Evolutionary conservation across 2,329 filamentous ascomycete species (phyloP).

Genomic region (Knufia petricola): DNA sequence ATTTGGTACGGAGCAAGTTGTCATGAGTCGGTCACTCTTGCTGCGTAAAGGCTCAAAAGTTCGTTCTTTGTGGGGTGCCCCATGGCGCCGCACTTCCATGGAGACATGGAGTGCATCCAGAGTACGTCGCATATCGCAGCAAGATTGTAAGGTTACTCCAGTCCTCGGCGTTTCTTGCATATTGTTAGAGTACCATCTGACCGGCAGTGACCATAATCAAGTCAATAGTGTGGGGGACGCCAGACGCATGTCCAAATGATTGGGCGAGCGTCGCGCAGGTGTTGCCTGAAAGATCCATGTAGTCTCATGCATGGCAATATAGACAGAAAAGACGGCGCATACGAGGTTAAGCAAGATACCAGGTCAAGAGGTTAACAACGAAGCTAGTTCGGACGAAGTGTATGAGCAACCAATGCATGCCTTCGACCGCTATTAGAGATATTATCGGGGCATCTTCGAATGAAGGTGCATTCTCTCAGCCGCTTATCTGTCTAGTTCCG

Average conservation of each 20-base stretch:
- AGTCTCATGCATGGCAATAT: not conserved
- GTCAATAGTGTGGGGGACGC: not conserved
- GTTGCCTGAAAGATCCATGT: not conserved
- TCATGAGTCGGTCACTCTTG: too few species aligned
- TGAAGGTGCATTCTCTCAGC: not conserved
- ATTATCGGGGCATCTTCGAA: not conserved
- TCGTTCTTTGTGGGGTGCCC: too few species aligned
- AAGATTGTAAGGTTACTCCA: too few species aligned
- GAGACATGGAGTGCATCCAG: too few species aligned
- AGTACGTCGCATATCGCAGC: too few species aligned
- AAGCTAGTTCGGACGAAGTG: not conserved
- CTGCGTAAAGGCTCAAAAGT: too few species aligned
- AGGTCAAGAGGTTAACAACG: not conserved
- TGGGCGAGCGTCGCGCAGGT: not conserved
- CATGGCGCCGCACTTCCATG: too few species aligned
- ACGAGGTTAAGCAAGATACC: not conserved
- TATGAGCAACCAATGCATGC: not conserved
- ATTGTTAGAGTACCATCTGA: too few species aligned
- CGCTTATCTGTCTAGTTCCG: not conserved
- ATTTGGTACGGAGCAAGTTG: too few species aligned
- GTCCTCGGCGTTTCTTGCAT: too few species aligned
- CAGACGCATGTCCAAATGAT: not conserved
- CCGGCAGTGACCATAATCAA: not conserved
- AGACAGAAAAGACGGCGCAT: not conserved
- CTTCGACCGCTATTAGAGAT: not conserved